Base-by-base conservation (phyloP, 2,329 filamentous ascomycete species). In the Fusarium phyllophilum region DNA sequence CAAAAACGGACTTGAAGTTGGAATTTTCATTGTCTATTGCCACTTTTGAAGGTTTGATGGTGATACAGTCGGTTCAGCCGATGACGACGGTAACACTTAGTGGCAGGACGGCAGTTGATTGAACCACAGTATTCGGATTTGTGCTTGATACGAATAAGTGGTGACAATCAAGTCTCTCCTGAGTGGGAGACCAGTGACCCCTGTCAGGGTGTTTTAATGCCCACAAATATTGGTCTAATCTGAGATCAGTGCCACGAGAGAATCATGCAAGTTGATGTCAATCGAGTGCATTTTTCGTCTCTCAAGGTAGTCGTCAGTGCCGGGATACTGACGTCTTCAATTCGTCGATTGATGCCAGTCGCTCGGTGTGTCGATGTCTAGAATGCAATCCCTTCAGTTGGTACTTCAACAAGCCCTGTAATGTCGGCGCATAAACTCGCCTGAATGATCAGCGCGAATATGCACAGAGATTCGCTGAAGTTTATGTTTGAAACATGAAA, bases 1-100 rank as follows among this genome's bases (percentile, higher is more conserved):
- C 45, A 59, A 42, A 69, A 58, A 20, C 39, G 66, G 59, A 18
- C 18, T 45, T 46, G 24, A 42, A 33, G 14, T 11, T 66, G 41
- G 48, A 68, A 51, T 68, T 56, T 48, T 33, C 31, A 8, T 38
- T 56, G 8, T 31, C 36, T 8, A 36, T 31, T 62, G 66, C 64
- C 66, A 68, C 56, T 34, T 48, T 42, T 61, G 41, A 45, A 63
- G 41, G 42, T 46, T 42, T 66, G 20, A 24, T 61, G 20, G 42
- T 38, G 59, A 61, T 68, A 39, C 45, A 24, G 18, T 61, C n/a
- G 36, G 18, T 54, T 34, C 24, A n/a, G n/a, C 46, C 26, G n/a
- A 56, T 56, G 58, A 61, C 44, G 42, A 24, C 14, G 17, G 36
- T 33, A 24, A 14, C 44, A 48, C 41, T 39, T 38, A 9, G 34